These are phyloP conservation scores for Ascochyta rabiei DNA, from an alignment of 2,329 filamentous ascomycete genomes.

Conservation along the genomic window DNA sequence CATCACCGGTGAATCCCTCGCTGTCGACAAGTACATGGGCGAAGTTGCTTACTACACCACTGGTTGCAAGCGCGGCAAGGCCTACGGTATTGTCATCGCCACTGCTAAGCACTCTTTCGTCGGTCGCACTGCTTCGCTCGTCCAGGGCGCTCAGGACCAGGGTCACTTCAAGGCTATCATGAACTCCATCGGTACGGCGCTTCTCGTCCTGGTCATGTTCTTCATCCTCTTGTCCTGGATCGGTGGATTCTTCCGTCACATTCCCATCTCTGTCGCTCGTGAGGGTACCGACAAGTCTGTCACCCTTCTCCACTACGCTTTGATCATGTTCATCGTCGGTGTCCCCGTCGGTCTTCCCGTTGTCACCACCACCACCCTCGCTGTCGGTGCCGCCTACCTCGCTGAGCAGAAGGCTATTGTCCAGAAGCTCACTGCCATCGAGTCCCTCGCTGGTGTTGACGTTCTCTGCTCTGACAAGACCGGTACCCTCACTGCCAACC, in stretches of 20 bases:
- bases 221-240: constrained; percentile 78
- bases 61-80: constrained; percentile 80
- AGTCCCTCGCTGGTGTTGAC: constrained; percentile 70
- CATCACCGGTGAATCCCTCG: constrained; percentile 80
- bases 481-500: constrained; percentile 76
- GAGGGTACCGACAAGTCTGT: constrained; percentile 57
- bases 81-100: constrained; percentile 70
- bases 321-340: constrained; percentile 72
- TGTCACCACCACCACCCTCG: constrained; percentile 77
- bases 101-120: constrained; percentile 76
- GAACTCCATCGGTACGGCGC: constrained; percentile 77
- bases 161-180: constrained; percentile 74
- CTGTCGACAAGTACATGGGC: constrained; percentile 79
- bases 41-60: constrained; percentile 80
- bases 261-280: constrained; percentile 66
- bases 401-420: constrained; percentile 80
- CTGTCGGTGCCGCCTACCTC: constrained; percentile 77
- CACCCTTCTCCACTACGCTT: constrained; percentile 61
- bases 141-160: constrained; percentile 75
- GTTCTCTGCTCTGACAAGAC: constrained; percentile 84
- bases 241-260: constrained; percentile 76
- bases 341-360: constrained; percentile 79
- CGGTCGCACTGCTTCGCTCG: constrained; percentile 74
- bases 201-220: constrained; percentile 78
- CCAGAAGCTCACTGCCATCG: constrained; percentile 79